Base-by-base conservation (phyloP, 164 flowering plant species). In the Liquidambar formosana region DNA sequence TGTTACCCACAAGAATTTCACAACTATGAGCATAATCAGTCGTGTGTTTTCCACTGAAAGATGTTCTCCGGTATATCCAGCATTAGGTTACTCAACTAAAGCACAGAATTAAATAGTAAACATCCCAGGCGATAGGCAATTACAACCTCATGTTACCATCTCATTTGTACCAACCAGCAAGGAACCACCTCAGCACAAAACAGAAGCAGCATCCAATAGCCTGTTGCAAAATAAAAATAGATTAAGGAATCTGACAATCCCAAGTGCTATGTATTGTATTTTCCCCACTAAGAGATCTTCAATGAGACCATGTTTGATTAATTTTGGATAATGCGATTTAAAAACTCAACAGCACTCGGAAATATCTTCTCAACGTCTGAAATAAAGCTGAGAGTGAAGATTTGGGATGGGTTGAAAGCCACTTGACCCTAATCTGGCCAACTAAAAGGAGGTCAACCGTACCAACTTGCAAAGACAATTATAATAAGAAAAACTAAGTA, bases 131-230 rank as follows among this genome's bases (percentile, higher is more conserved):
- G 46, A 51, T 38, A 51, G 52, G 27, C 45, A 22, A 46, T 43
- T 4, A 15, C 14, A 21, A 28, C 6, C 3, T 25, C 57, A 25
- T 26, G 63, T 22, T 38, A 27, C 59, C 21, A 21, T 58, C 67
- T 89, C 80, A 94, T 71, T 94, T 94, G 80, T 94, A 94, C 98
- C 98, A 94, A 45, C 98, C 98, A 59, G 97, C 78, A 53, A 94
- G 97, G 38, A 89, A 56, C 83, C 92, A 81, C 74, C 98, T 81
- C 77, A 94, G 75, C 52, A 78, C 1, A 72, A 92, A 94, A 73
- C 97, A 89, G 75, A 88, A 83, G 69, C 86, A 73, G 78, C 98
- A 94, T 33, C 84, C 85, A 4, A 86, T 26, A 41, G 88, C 97
- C 98, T 94, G 88, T 69, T 16, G 51, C 23, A 54, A 57, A 60